These are phyloP conservation scores for Castanea mollissima DNA, from an alignment of 306 rosid species.

Conservation along the genomic window DNA sequence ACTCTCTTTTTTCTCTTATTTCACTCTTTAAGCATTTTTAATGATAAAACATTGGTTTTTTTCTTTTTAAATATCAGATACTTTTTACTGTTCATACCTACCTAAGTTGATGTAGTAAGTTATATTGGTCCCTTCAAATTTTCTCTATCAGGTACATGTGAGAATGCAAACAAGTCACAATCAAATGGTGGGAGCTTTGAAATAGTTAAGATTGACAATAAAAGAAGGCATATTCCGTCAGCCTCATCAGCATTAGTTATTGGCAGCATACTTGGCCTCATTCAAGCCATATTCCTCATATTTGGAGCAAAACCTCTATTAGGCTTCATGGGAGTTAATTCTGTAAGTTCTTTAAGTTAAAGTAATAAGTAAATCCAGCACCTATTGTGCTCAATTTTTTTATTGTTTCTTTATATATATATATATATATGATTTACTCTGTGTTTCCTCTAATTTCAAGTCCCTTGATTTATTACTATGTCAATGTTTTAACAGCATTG, in stretches of 20 bases:
- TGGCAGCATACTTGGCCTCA: slow-evolving; percentile 76
- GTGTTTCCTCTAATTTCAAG: slow-evolving; percentile 2
- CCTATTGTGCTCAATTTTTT: slow-evolving; percentile 5
- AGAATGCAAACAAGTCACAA: slow-evolving; percentile 36
- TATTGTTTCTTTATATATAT: not conserved
- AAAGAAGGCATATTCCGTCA: slow-evolving; percentile 77
- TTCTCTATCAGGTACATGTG: slow-evolving; percentile 35
- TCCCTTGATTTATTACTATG: not conserved
- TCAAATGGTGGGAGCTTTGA: slow-evolving; percentile 34
- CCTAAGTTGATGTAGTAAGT: slow-evolving; percentile 1
- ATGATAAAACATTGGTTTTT: not conserved
- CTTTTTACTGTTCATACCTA: not conserved
- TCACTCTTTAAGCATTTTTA: not conserved
- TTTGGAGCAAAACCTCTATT: slow-evolving; percentile 77
- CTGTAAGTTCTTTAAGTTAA: slow-evolving; percentile 46
- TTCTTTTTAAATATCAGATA: not conserved
- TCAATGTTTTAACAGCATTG: slow-evolving; percentile 2
- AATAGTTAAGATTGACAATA: slow-evolving; percentile 26
- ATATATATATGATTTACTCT: too few relatives aligned
- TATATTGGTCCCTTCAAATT: slow-evolving; percentile 8
- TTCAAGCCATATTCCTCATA: slow-evolving; percentile 78
- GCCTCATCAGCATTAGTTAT: slow-evolving; percentile 89
- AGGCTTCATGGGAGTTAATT: slow-evolving; percentile 79
- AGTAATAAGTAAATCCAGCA: not conserved
- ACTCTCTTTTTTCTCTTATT: not conserved